Conservation (phyloP, 2,329 filamentous ascomycete genomes). For the Cladorrhinum sp. region DNA sequence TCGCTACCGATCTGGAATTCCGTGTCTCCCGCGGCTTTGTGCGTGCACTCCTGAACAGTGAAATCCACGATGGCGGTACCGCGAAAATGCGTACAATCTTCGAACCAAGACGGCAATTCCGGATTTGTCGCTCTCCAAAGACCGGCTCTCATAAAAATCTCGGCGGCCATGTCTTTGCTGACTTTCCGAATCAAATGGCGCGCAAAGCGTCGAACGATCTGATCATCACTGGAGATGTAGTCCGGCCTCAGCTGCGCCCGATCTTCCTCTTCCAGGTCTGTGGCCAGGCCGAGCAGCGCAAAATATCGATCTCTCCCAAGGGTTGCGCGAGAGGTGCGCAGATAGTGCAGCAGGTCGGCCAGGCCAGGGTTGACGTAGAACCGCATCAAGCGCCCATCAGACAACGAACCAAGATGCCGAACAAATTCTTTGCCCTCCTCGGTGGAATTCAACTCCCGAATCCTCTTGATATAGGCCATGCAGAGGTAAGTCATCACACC, state of each 20-base stretch:
- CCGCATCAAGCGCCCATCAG: neutral
- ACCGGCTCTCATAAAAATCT: neutral
- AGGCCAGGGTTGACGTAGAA: neutral
- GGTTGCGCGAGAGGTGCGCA: neutral
- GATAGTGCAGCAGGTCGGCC: neutral
- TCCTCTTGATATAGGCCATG: neutral
- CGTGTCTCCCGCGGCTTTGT: neutral
- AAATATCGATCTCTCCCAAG: constrained; percentile 2
- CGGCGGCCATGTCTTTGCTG: neutral
- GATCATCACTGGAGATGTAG: neutral
- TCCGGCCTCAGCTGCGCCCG: neutral
- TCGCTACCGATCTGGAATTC: neutral
- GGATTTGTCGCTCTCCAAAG: neutral
- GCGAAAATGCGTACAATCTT: neutral
- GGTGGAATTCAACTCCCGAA: neutral
- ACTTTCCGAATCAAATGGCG: neutral
- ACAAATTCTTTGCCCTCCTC: neutral
- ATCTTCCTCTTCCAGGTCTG: neutral
- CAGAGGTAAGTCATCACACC: neutral
- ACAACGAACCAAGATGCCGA: neutral
- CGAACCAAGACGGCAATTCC: neutral
- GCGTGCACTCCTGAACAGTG: neutral
- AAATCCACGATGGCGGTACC: neutral
- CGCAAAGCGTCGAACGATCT: neutral
- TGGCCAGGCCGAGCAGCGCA: neutral